Evolutionary conservation across 2,329 filamentous ascomycete genomes (phyloP), one percentile per base, ranked within the genome.

Genomic region (Sarocladiaceae sp.): DNA sequence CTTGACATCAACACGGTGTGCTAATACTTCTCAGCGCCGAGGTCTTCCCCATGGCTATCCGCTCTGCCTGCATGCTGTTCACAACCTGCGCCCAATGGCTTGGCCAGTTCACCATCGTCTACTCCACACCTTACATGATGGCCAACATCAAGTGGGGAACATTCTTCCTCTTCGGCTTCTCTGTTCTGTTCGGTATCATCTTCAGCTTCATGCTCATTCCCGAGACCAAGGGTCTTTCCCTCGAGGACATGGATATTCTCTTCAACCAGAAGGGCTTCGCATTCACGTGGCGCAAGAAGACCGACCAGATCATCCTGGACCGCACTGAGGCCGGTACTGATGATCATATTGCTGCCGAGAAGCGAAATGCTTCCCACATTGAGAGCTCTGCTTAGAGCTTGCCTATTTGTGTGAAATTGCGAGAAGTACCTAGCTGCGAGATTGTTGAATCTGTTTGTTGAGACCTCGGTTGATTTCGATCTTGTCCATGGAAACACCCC

Each of bases 101-200:
- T 2, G 59, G 57, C 12, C 59, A 67, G 48, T 67, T 67, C 52
- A 58, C 60, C 44, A 58, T 67, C 8, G 60, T 59, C 8, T 61
- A 64, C 46, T 61, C 61, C 33, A 58, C 59, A 2, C 61, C 63
- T 10, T 62, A 66, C 46, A 67, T 66, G 64, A 56, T 65, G 20
- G 17, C 52, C 26, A 52, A 52, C n/a, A 58, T 58, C 15, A 51
- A 50, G 1, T 58, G 53, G 11, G 56, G 55, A 3, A 53, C 53
- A 1, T 57, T 58, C 12, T 46, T 55, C 15, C 52, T 61, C 35
- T 59, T 59, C 33, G 59, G 50, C 3, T 52, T 36, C 3, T 55
- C 52, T 35, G 56, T 52, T 1, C 53, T 60, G 46, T 42, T 57
- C 26, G 55, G 49, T 3, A 50, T 55, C 15, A 25, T 31, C 2